Base-by-base conservation (phyloP, 495 filamentous ascomycete species). In the Lichenothelia convexa region DNA sequence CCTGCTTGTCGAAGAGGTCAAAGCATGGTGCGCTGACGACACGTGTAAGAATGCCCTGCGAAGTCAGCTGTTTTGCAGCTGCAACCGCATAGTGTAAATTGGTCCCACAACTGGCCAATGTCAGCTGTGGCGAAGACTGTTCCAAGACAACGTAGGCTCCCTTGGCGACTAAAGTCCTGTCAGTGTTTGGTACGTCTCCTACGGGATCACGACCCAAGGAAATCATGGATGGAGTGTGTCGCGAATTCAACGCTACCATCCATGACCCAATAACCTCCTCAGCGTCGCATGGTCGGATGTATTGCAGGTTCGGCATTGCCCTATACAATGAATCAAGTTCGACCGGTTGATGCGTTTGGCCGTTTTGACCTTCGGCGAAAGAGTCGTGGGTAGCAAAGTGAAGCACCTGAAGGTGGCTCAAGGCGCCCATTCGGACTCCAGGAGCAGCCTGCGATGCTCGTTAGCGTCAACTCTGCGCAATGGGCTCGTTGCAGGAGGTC, bases 1-100 rank as follows among this genome's bases (percentile, higher is more conserved):
- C 15, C 19, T 54, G 48, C 23, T 37, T 16, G 36, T 51, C 48
- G 18, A 54, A 51, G 8, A 34, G 39, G 0, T 43, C 39, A 15
- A 47, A 35, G 18, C 36, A 21, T 27, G 24, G 24, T 7, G 8
- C 7, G 24, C 24, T 27, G 24, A 27, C 13, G 13, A 27, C 8
- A 8, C 24, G 24, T 13, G 13, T 13, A 8, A 13, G 8, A 13
- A 27, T 27, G 24, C 24, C 24, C 8, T 27, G 8, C 24, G 8
- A 8, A 8, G 8, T 13, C 7, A 27, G 24, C 24, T 7, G 13
- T 13, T 27, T 27, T 27, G 24, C 24, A 27, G 24, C 24, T 13
- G 7, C 13, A 8, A 27, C 24, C 24, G 24, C 24, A 27, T 27
- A 13, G 13, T 27, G 24, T 7, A 27, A 13, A 27, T 27, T 27